Conservation (phyloP, 2,329 filamentous ascomycete genomes). For the Neodidymelliopsis sp. region DNA sequence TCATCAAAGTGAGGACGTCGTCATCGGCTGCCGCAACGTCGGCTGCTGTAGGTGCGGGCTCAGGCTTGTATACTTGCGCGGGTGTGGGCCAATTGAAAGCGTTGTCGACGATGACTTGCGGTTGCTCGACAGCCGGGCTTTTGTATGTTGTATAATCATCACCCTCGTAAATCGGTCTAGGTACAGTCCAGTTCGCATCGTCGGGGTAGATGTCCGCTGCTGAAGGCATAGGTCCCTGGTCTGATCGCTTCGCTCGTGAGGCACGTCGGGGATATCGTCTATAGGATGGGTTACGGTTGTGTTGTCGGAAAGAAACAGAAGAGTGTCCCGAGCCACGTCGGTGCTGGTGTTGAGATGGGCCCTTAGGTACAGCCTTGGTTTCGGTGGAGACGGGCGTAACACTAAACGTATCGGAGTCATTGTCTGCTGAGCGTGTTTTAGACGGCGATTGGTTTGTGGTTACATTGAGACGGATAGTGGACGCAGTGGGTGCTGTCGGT, state of each 20-base stretch:
- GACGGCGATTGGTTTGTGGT: neutral
- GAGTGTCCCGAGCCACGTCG: slow-evolving; percentile 9
- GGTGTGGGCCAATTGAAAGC: slow-evolving; percentile 27
- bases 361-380: neutral
- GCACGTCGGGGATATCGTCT: slow-evolving; percentile 9
- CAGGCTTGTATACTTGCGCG: slow-evolving; percentile 22
- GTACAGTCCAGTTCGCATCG: slow-evolving; percentile 26
- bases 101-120: neutral
- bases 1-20: slow-evolving; percentile 20
- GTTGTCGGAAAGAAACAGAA: neutral
- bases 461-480: neutral
- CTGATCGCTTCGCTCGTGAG: slow-evolving; percentile 31
- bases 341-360: slow-evolving; percentile 1
- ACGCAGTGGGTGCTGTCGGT: neutral
- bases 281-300: slow-evolving; percentile 9
- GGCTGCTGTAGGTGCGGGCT: slow-evolving; percentile 10
- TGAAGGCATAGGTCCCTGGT: slow-evolving; percentile 43
- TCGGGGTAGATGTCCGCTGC: slow-evolving; percentile 43
- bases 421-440: no score
- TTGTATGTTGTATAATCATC: neutral
- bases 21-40: slow-evolving; percentile 23
- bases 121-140: neutral
- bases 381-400: neutral
- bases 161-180: neutral
- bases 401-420: neutral